phyloP scores from a whole-genome alignment of 306 rosid genomes.

The Clitoria ternatea region DNA sequence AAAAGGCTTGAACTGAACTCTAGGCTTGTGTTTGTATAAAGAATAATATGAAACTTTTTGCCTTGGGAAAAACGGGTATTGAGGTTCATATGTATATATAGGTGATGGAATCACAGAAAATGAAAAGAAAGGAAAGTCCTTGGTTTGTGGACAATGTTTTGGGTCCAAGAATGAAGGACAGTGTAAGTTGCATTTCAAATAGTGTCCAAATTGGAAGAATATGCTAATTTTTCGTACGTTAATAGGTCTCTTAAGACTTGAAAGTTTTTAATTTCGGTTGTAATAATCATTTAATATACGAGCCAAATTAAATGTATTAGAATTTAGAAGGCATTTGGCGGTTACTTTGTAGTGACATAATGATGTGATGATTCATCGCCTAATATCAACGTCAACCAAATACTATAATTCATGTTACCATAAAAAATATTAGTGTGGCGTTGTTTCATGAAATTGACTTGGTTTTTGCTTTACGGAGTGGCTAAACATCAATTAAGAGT shows the following conservation, averaged over 20 bases:
- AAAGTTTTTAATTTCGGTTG: not conserved
- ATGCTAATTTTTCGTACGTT: slow-evolving; percentile 23
- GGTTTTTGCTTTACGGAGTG: slow-evolving; percentile 22
- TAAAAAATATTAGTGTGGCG: not conserved
- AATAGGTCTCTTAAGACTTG: not conserved
- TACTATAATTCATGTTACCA: slow-evolving; percentile 14
- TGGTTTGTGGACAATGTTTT: slow-evolving; percentile 30
- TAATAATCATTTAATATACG: not conserved
- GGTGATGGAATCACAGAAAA: not conserved
- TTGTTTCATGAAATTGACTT: slow-evolving; percentile 18
- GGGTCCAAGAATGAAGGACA: slow-evolving; percentile 13
- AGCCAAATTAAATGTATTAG: slow-evolving; percentile 10
- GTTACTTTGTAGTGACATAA: slow-evolving; percentile 18
- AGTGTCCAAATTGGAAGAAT: slow-evolving; percentile 36
- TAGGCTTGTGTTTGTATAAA: not conserved
- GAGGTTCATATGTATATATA: slow-evolving; percentile 24
- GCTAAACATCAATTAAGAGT: slow-evolving; percentile 22
- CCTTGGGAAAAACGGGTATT: not conserved
- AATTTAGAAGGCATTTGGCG: not conserved
- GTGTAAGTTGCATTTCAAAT: slow-evolving; percentile 12
- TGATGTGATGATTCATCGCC: not conserved
- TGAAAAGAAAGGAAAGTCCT: not conserved
- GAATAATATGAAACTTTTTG: not conserved
- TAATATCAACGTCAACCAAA: slow-evolving; percentile 24
- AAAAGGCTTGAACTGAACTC: not conserved